Conservation (phyloP, 768 basidiomycete species). For the Suillus subluteus region DNA sequence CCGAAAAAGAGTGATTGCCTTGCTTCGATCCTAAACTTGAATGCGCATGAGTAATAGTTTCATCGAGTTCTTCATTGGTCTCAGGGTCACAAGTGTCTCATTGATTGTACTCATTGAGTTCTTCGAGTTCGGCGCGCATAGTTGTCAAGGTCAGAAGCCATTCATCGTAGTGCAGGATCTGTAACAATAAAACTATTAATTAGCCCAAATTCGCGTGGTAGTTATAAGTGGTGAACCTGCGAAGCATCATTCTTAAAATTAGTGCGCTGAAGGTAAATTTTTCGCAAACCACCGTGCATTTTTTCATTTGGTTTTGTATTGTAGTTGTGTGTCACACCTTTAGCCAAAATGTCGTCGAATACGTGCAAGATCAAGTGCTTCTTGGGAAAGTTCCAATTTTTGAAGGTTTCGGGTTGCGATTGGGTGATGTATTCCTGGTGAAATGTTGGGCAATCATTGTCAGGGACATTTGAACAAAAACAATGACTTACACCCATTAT, state of each 20-base stretch:
- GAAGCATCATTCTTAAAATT: constrained; percentile 39
- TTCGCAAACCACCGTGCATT: constrained; percentile 26
- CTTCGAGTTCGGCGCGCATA: constrained; percentile 13
- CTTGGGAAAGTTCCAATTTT: constrained; percentile 40
- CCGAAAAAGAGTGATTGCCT: constrained; percentile 1
- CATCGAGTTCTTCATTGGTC: neutral
- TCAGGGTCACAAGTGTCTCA: constrained; percentile 26
- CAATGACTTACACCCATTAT: constrained; percentile 27
- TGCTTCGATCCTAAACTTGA: constrained; percentile 6
- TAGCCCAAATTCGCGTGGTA: neutral
- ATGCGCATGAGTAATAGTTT: neutral
- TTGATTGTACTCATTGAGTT: constrained; percentile 23
- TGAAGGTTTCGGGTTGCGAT: constrained; percentile 1
- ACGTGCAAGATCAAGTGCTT: constrained; percentile 34
- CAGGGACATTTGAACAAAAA: neutral
- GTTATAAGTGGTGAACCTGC: constrained; percentile 32
- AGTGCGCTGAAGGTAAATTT: constrained; percentile 29
- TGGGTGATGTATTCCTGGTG: constrained; percentile 7
- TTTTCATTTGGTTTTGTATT: constrained; percentile 38
- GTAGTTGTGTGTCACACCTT: constrained; percentile 36
- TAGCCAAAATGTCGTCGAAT: constrained; percentile 35
- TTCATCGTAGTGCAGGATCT: constrained; percentile 7
- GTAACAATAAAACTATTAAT: neutral
- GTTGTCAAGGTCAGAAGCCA: neutral
- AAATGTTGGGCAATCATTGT: neutral